Evolutionary conservation across 176 grass and related monocot genomes (phyloP).

Genomic region (Tillandsia fasciculata): DNA sequence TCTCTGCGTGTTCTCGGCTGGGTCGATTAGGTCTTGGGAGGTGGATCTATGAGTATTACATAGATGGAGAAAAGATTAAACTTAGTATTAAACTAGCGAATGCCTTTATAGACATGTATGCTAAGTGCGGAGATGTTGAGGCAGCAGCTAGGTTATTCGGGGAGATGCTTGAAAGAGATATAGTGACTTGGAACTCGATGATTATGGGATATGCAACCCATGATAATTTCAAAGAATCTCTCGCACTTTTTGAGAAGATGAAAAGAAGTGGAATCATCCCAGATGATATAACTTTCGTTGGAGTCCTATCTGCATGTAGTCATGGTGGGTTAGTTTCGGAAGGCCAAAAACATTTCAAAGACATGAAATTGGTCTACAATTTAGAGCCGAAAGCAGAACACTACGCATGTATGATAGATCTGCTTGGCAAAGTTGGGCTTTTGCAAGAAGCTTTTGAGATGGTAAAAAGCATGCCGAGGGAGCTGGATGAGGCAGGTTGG

Average conservation of each 20-base stretch:
- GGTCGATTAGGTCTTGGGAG: conserved; percentile 55
- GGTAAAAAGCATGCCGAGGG: conserved; percentile 38
- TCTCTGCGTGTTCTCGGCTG: conserved; percentile 38
- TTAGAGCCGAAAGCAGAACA: conserved; percentile 42
- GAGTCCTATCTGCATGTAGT: conserved; percentile 49
- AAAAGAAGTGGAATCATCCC: conserved; percentile 18
- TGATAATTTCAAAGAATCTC: conserved; percentile 31
- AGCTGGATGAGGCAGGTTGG: conserved; percentile 44
- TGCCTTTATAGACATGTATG: conserved; percentile 51
- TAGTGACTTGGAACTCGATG: conserved; percentile 59
- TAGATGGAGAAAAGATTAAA: conserved; percentile 23
- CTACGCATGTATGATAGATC: conserved; percentile 57
- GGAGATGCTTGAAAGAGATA: conserved; percentile 41
- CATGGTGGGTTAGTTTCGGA: conserved; percentile 47
- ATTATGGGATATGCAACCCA: conserved; percentile 41
- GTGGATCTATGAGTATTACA: conserved; percentile 34
- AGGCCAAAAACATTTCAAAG: conserved; percentile 37
- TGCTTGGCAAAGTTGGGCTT: conserved; percentile 59
- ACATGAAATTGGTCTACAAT: conserved; percentile 38
- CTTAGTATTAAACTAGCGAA: conserved; percentile 46
- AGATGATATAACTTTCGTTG: conserved; percentile 54
- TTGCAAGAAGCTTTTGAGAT: conserved; percentile 46
- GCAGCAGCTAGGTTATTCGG: conserved; percentile 43
- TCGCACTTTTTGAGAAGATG: conserved; percentile 37
- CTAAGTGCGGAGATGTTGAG: conserved; percentile 60